phyloP scores from a whole-genome alignment of 2,329 filamentous ascomycete genomes.

The Fusarium tjaetaba region DNA sequence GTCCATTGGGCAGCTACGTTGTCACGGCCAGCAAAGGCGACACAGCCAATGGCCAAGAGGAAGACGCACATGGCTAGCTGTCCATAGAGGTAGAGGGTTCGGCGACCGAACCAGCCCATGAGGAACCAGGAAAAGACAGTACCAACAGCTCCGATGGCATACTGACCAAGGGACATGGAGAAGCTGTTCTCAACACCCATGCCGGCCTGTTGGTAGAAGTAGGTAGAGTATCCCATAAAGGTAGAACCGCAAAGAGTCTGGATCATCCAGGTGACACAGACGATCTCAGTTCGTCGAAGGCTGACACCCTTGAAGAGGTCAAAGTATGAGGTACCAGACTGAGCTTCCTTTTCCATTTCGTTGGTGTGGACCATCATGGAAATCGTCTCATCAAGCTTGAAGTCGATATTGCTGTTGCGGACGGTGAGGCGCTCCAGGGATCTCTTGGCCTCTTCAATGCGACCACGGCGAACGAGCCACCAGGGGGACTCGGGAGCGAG shows the following conservation, averaged over 20 bases:
- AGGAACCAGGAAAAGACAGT: conserved; percentile 58
- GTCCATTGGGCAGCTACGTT: conserved; percentile 59
- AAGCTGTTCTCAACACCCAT: conserved; percentile 52
- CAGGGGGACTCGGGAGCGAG: conserved; percentile 62
- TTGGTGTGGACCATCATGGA: conserved; percentile 64
- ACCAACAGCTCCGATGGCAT: conserved; percentile 56
- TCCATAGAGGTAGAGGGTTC: conserved; percentile 57
- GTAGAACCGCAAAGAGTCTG: conserved; percentile 54
- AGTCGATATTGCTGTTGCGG: conserved; percentile 48
- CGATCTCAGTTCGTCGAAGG: conserved; percentile 58
- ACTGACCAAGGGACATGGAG: conserved; percentile 54
- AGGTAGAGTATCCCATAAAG: conserved; percentile 69
- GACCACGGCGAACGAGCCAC: conserved; percentile 58
- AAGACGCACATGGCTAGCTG: conserved; percentile 59
- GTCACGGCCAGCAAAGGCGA: conserved; percentile 63
- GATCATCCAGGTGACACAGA: conserved; percentile 55
- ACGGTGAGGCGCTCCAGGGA: conserved; percentile 53
- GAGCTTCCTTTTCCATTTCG: conserved; percentile 55
- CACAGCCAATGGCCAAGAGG: conserved; percentile 57
- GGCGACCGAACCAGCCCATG: conserved; percentile 56
- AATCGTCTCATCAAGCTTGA: conserved; percentile 56
- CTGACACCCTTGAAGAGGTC: conserved; percentile 61
- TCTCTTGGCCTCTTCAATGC: conserved; percentile 51
- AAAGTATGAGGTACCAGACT: conserved; percentile 53
- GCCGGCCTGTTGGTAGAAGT: conserved; percentile 58